Base-by-base conservation (phyloP, 305 asterid genomes). In the Ilex paraguariensis region DNA sequence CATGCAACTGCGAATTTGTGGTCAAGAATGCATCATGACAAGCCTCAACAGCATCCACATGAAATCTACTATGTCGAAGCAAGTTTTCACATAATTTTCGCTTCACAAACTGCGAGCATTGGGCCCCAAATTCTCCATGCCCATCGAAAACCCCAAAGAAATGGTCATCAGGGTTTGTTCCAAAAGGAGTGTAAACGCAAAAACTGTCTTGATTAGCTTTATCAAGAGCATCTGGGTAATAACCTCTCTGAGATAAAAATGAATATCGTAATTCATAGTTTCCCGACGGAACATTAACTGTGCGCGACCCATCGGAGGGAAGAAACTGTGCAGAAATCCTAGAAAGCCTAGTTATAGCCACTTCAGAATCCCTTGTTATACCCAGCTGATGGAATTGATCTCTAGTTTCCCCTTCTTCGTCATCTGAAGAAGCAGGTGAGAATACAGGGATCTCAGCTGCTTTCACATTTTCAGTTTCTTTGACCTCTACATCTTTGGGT, bases 61-160 rank as follows among this genome's bases (percentile, higher is more conserved):
- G 79, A 69, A 85, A 92, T 40, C 73, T 77, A 72, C 78, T 78
- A 67, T 80, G 84, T 79, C 95, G 78, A 17, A 92, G 91, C 85
- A 92, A 77, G 82, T 92, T 92, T 73, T 89, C 98, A 46, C 98
- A 89, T 61, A 89, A 66, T 70, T 82, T 92, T 60, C 70, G 75
- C 79, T 87, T 92, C 63, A 67, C 91, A 67, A 87, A 92, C 80
- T 90, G 96, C 1, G 98, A 92, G 79, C 98, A 92, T 64, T 84
- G 91, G 61, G 95, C 87, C 65, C 98, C 98, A 53, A 70, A 85
- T 71, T 92, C 98, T 13, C 98, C 98, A 65, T 92, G 98, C 8
- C 98, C 98, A 69, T 92, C 97, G 74, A 92, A 92, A 68, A 92
- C 98, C 53, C 98, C 98, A 60, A 92, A 92, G 72, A 92, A 85